Base-by-base conservation (phyloP, 306 rosid genomes). In the Mimosa pudica region DNA sequence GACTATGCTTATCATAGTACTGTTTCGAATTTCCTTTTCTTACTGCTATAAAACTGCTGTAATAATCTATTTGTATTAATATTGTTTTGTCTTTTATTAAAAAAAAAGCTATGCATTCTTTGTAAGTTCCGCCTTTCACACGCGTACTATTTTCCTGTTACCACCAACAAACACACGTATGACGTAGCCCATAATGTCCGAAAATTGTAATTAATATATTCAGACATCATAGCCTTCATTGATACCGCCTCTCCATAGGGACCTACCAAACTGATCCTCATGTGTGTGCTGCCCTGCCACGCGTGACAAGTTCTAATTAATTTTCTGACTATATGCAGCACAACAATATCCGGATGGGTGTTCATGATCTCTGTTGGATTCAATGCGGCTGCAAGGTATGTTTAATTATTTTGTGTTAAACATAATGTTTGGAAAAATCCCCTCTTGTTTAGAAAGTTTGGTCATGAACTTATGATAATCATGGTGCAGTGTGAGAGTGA, bases 371-470 rank as follows among this genome's bases (percentile, higher is more conserved):
- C 94, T 2, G 93, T 89, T 57, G 98, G 98, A 51, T 88, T 93
- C 88, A 91, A 93, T 4, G 98, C 98, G 8, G 98, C 97, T 13
- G 93, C 91, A 8, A 93, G 98, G 98, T n/a, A n/a, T 18, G 10
- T 1, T 55, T 38, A 38, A 2, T 55, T 38, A 38, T n/a, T 7
- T 18, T 7, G 0, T 5, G 20, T 55, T 55, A 5, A n/a, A 47
- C 51, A 9, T 1, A 47, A 9, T 47, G 3, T 4, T 52, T 17
- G 24, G 61, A 17, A 17, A 54, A 30, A 8, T 16, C 8, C 5
- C 20, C 36, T 58, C 35, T 58, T 12, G 30, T 58, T 20, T 9
- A 13, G 38, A 32, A 18, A 24, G 67, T 61, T 61, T 61, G 12
- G 17, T 54, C 7, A 24, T 24, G 30, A 24, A 24, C 30, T 24